phyloP scores from a whole-genome alignment of 306 rosid species.

The Lotus japonicus region DNA sequence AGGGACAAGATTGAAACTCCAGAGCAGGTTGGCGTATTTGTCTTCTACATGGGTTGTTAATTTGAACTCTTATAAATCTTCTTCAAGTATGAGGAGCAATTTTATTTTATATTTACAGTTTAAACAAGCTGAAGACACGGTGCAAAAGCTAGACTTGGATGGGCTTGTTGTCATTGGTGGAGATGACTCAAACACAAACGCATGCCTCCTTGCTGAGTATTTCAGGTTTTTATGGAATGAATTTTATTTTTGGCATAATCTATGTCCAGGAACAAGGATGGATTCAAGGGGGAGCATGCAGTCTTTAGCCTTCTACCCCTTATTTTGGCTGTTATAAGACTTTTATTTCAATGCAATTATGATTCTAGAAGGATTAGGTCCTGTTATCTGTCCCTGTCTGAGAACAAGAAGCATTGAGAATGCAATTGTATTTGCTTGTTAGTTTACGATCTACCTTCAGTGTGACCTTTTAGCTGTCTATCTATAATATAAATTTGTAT shows the following conservation, averaged over 20 bases:
- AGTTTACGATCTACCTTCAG: background rate
- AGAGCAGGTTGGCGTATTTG: slow-evolving; percentile 59
- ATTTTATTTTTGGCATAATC: background rate
- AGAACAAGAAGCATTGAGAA: background rate
- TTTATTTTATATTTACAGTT: slow-evolving; percentile 45
- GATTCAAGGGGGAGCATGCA: background rate
- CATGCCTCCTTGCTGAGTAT: slow-evolving; percentile 95
- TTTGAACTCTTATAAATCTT: slow-evolving; percentile 1
- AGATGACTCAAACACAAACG: slow-evolving; percentile 98
- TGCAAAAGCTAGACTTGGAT: slow-evolving; percentile 78
- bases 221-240: slow-evolving; percentile 55
- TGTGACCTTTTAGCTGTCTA: background rate
- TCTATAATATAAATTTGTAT: background rate
- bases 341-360: background rate
- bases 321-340: background rate
- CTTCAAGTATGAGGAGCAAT: slow-evolving; percentile 9
- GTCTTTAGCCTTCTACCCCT: background rate
- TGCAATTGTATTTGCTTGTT: slow-evolving; percentile 11
- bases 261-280: background rate
- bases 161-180: slow-evolving; percentile 97
- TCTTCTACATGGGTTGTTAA: background rate
- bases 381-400: background rate
- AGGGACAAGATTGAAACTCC: slow-evolving; percentile 99
- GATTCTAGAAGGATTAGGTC: background rate
- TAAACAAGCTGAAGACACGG: slow-evolving; percentile 94